phyloP scores from a whole-genome alignment of 345 rosid species.

The Populus nigra region DNA sequence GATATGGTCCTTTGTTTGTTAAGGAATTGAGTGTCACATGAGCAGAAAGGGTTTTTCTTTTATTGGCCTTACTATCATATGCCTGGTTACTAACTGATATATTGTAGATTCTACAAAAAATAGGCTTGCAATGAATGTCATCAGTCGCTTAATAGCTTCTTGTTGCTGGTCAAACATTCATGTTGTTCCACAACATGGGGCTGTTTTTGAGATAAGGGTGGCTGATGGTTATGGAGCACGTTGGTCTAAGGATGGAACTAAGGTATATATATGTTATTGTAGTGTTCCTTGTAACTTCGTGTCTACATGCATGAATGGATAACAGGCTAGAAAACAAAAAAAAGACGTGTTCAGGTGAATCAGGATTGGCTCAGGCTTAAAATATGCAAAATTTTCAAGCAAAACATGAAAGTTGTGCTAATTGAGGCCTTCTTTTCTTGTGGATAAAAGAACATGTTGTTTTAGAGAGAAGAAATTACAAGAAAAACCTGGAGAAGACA shows the following conservation, averaged over 20 bases:
- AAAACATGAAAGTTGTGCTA: not conserved
- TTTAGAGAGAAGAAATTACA: too few species aligned
- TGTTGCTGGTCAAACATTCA: constrained; percentile 71
- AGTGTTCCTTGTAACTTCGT: not conserved
- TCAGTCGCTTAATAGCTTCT: constrained; percentile 34
- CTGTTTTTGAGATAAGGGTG: constrained; percentile 64
- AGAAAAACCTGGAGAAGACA: not conserved
- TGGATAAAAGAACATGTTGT: not conserved
- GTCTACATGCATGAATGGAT: not conserved
- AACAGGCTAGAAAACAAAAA: not conserved
- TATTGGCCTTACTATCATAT: not conserved
- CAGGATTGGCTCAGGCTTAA: not conserved
- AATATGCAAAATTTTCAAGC: not conserved
- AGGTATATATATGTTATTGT: constrained; percentile 39
- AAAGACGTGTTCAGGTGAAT: not conserved
- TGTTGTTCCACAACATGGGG: constrained; percentile 60
- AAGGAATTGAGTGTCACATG: not conserved
- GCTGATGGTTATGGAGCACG: constrained; percentile 68
- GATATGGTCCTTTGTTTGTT: not conserved
- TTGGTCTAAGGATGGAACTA: constrained; percentile 69
- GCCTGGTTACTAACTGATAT: not conserved
- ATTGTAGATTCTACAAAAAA: constrained; percentile 53
- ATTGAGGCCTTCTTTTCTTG: not conserved
- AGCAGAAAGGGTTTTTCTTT: not conserved
- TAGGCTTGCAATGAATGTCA: constrained; percentile 47